Percentiles rank a stretch among this genome's conserved stretches.
phyloP scores from a whole-genome alignment of 1,139 yeast genomes.

The Barnettozyma hawaiiensis region DNA sequence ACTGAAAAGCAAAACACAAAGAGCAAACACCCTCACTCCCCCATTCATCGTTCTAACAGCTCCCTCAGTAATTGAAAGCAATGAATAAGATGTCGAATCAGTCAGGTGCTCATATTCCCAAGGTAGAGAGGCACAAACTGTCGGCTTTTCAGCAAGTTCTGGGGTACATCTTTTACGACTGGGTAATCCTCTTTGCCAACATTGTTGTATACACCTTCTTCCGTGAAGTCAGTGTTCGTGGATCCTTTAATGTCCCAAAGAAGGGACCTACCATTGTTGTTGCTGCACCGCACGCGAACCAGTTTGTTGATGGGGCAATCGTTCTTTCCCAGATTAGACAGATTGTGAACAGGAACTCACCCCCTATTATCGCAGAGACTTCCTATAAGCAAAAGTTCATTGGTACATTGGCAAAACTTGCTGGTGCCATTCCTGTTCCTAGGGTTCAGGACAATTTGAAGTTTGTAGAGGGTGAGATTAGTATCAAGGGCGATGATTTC shows the following conservation, averaged over 20 bases:
- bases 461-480: constrained; percentile 42
- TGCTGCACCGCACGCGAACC: constrained; percentile 80
- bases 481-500: constrained; percentile 33
- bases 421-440: constrained; percentile 67
- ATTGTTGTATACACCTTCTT: constrained; percentile 44
- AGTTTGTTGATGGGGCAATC: constrained; percentile 67
- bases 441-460: constrained; percentile 63
- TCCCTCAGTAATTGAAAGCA: background rate
- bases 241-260: constrained; percentile 60
- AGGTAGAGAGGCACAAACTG: background rate
- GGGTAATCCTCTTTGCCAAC: constrained; percentile 32
- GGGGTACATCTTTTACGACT: constrained; percentile 29
- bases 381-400: constrained; percentile 48
- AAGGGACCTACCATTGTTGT: constrained; percentile 68
- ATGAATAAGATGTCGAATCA: background rate
- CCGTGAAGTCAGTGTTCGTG: constrained; percentile 63
- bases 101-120: background rate
- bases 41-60: background rate
- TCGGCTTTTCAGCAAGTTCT: background rate
- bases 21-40: background rate
- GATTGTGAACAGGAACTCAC: constrained; percentile 35
- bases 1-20: background rate
- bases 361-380: constrained; percentile 59
- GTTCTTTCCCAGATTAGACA: constrained; percentile 48
- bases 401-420: constrained; percentile 51